Evolutionary conservation across 2,329 filamentous ascomycete species (phyloP).

Genomic region (Colletotrichum navitas): DNA sequence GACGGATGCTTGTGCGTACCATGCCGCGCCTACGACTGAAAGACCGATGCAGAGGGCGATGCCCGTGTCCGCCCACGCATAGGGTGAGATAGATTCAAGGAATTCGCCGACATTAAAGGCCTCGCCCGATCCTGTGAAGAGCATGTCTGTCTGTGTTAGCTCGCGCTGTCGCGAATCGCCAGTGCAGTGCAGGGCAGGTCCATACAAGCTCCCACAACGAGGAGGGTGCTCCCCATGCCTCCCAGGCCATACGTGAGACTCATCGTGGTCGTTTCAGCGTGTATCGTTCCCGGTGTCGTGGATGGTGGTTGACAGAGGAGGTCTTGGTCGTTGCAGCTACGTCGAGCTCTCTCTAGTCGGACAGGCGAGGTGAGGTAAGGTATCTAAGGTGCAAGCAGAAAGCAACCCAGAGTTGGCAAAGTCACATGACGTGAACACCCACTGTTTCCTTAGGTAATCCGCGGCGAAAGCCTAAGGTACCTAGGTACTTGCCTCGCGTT

Average conservation of each 20-base stretch:
- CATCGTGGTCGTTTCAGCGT: slow-evolving; percentile 64
- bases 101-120: slow-evolving; percentile 97
- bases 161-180: slow-evolving; percentile 23
- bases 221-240: slow-evolving; percentile 75
- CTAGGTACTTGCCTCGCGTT: background rate
- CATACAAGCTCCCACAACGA: slow-evolving; percentile 85
- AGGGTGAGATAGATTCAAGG: slow-evolving; percentile 93
- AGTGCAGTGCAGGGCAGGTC: slow-evolving; percentile 44
- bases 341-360: slow-evolving; percentile 41
- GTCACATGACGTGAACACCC: slow-evolving; percentile 53
- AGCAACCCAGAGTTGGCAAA: slow-evolving; percentile 46
- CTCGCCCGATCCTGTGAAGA: slow-evolving; percentile 97
- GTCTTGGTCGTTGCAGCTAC: slow-evolving; percentile 41
- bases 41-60: slow-evolving; percentile 95
- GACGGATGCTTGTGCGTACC: slow-evolving; percentile 67
- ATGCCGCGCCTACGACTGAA: slow-evolving; percentile 96
- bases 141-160: slow-evolving; percentile 79
- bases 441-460: slow-evolving; percentile 22
- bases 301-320: slow-evolving; percentile 32
- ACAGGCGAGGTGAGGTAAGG: slow-evolving; percentile 37
- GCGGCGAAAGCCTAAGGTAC: background rate
- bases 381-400: slow-evolving; percentile 36
- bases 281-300: slow-evolving; percentile 42
- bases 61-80: slow-evolving; percentile 90
- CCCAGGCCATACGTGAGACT: slow-evolving; percentile 79